These are phyloP conservation scores for Pulveroboletus sp. DNA, from an alignment of 768 basidiomycete species.

Conservation along the genomic window DNA sequence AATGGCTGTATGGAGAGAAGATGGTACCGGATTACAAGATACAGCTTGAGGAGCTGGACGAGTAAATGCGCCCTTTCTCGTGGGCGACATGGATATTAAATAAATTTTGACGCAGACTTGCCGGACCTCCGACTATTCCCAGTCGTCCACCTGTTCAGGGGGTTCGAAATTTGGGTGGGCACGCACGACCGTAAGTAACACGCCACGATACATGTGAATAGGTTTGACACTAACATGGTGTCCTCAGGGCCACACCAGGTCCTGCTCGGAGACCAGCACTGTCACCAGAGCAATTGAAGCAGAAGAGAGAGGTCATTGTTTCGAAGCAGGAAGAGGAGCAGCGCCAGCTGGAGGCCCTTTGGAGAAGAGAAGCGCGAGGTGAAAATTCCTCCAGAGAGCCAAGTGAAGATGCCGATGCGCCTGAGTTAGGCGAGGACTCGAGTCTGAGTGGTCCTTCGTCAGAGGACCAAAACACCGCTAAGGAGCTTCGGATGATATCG, in stretches of 20 bases:
- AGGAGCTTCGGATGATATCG: neutral
- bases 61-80: slow-evolving; percentile 1
- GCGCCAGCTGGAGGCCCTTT: slow-evolving; percentile 4
- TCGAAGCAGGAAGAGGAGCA: slow-evolving; percentile 13
- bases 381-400: neutral
- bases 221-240: neutral
- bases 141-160: neutral
- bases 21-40: neutral
- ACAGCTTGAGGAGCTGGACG: neutral
- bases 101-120: neutral
- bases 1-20: slow-evolving; percentile 23
- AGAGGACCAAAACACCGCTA: neutral
- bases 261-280: neutral
- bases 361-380: neutral
- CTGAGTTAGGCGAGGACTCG: neutral
- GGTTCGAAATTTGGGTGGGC: neutral
- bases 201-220: neutral
- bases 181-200: slow-evolving; percentile 4
- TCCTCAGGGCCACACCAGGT: neutral
- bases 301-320: slow-evolving; percentile 9
- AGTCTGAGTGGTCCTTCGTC: neutral
- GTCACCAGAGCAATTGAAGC: slow-evolving; percentile 3
- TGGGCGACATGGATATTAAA: neutral
- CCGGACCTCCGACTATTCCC: slow-evolving; percentile 5
- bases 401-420: neutral